Evolutionary conservation across 257 asterid species (phyloP), one percentile per base, ranked within the genome.

Genomic region (Plantago major): DNA sequence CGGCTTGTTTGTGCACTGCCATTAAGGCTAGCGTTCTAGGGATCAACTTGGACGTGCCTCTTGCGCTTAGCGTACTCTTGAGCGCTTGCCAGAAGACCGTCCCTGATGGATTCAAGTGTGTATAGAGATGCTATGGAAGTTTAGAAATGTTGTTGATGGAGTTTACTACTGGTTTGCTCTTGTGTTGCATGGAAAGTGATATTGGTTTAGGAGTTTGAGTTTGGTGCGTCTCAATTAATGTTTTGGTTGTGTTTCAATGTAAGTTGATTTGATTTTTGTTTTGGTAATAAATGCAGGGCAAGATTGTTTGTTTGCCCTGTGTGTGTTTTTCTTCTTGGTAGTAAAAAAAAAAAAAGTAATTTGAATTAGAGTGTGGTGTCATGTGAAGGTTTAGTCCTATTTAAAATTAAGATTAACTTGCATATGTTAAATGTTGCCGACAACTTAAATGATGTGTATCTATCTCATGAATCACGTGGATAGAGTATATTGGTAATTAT

Each of bases 1-100:
- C 96, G 0, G 94, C 79, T 37, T 89, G 97, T 71, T 94, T 89
- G 26, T 89, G 97, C 79, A 89, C 97, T 1, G 97, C 80, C 42
- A 66, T 86, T 1, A 89, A 86, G 79, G 94, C 94, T 3, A 84
- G 79, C 10, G 85, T 86, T 19, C 87, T 91, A 0, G 96, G 98
- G n/a, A 84, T 88, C 42, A 86, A 88, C 81, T 70, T 91, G 76
- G 63, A 80, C 57, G 73, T 91, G 44, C 95, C 90, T 19, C 62
- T 91, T 62, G 85, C 98, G 7, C 90, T 91, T 0, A 84, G 93
- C 52, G 87, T 48, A 2, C 57, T 90, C 55, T 73, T 90, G 28
- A 82, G 87, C 49, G 80, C 93, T 46, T 88, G 96, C 50, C 70
- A 63, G 16, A 91, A 79, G 60, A 78, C 77, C 12, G 38, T 91